Evolutionary conservation across 2,329 filamentous ascomycete species (phyloP), one percentile per base, ranked within the genome.

Genomic region (Trematosphaeria pertusa): DNA sequence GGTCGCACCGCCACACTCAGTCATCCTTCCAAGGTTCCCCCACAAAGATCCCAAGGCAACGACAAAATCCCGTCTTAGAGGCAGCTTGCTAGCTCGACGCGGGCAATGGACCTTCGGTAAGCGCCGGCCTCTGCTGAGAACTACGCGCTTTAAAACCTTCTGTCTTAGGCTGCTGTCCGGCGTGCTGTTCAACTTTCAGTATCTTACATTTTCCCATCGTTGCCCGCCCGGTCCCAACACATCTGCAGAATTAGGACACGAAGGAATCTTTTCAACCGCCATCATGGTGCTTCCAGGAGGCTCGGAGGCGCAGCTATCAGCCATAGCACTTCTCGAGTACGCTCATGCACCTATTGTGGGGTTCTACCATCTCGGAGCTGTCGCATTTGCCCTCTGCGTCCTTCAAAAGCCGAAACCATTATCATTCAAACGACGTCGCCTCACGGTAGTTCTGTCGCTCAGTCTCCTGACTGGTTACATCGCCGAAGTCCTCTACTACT

Each of bases 401-500:
- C 45, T 71, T n/a, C 68, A 70, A 17, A 70, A 69, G 31, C 36
- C 65, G 10, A 58, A 53, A 26, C 40, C 52, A 19, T 39, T 70
- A 21, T 48, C 63, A n/a, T 47, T 48, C 5, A 62, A 55, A 37
- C 48, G 62, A 36, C 54, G 63, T 30, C 50, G 62, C 35, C 56
- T 62, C 17, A 44, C 59, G 12, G 17, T 64, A 1, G 42, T 44
- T 1, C 42, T 62, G 6, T 49, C 54, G 17, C 7, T 47, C 22
- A 39, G 54, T 0, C 52, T 60, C 6, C 44, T 69, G 10, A 11
- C 56, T 14, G 56, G 59, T 2, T 68, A 70, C 43, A 48, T 65
- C 12, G 56, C 59, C 14, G 67, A 71, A 37, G 53, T 65, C 2
- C 44, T 71, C 3, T 71, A 70, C 44, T 71, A 70, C 47, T 54